phyloP scores from a whole-genome alignment of 345 rosid genomes.

The Pelargonium nanum region DNA sequence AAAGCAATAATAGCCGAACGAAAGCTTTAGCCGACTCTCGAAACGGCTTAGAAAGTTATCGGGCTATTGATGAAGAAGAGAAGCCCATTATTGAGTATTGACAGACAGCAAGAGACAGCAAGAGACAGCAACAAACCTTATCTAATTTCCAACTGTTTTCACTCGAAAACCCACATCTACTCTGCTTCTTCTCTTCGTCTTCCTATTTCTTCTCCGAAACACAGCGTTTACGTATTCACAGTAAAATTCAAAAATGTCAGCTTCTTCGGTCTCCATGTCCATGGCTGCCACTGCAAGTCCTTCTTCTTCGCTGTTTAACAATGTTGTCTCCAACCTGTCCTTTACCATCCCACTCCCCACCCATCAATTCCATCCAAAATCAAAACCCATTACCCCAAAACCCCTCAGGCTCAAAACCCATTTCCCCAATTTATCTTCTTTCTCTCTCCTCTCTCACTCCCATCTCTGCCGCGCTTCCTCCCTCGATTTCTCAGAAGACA shows the following conservation, averaged over 20 bases:
- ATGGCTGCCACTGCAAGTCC: neutral
- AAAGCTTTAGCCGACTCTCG: too few relatives aligned
- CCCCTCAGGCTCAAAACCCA: slow-evolving; percentile 31
- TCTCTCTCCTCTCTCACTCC: slow-evolving; percentile 1
- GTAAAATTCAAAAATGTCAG: slow-evolving; percentile 10
- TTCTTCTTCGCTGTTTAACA: slow-evolving; percentile 2
- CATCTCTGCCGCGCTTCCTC: slow-evolving; percentile 8
- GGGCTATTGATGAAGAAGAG: too few relatives aligned
- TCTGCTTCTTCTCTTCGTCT: neutral
- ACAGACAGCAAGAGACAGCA: too few relatives aligned
- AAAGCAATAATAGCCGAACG: too few relatives aligned
- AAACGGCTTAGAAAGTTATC: too few relatives aligned
- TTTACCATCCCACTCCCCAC: slow-evolving; percentile 14
- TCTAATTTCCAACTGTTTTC: too few relatives aligned
- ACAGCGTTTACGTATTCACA: neutral
- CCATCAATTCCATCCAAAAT: slow-evolving; percentile 15
- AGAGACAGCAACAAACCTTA: neutral
- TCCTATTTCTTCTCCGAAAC: too few relatives aligned
- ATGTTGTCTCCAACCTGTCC: slow-evolving; percentile 28
- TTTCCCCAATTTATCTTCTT: slow-evolving; percentile 19
- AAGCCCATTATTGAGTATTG: too few relatives aligned
- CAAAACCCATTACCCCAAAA: slow-evolving; percentile 19
- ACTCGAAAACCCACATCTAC: neutral
- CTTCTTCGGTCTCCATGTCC: slow-evolving; percentile 7
- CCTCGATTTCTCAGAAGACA: slow-evolving; percentile 13